Percentiles rank a stretch among this genome's conserved stretches.
Conservation (phyloP, 805 yeast species). For the Candida ortonii region DNA sequence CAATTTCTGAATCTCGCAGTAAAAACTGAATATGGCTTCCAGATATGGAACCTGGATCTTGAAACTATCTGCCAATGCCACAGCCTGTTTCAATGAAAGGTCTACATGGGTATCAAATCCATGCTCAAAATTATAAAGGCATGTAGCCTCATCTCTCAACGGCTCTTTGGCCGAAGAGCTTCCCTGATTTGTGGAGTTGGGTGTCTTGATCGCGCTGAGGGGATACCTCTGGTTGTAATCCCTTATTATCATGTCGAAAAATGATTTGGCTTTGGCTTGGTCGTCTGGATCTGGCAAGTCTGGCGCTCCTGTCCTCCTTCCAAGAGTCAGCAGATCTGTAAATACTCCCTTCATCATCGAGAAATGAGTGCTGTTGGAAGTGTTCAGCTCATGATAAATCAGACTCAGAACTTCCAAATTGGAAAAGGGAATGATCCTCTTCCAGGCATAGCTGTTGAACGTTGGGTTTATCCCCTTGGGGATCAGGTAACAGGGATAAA, state of each 20-base stretch:
- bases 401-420: constrained; percentile 22
- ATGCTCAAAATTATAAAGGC: constrained; percentile 22
- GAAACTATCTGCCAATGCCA: constrained; percentile 13
- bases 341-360: constrained; percentile 22
- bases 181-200: constrained; percentile 5
- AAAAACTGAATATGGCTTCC: constrained; percentile 24
- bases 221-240: constrained; percentile 26
- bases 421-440: constrained; percentile 26
- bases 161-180: constrained; percentile 8
- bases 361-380: constrained; percentile 5
- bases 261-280: constrained; percentile 5
- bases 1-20: constrained; percentile 17
- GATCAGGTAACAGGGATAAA: constrained; percentile 25
- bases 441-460: constrained; percentile 29
- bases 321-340: constrained; percentile 23
- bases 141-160: constrained; percentile 14
- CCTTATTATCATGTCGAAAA: constrained; percentile 19
- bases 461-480: constrained; percentile 29
- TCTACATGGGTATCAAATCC: constrained; percentile 18
- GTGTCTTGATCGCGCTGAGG: constrained; percentile 12
- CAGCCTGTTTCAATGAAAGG: constrained; percentile 21
- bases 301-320: constrained; percentile 22
- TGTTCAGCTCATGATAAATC: constrained; percentile 21
- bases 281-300: constrained; percentile 29
- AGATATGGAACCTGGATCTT: constrained; percentile 22